These are phyloP conservation scores for Cladophialophora yegresii DNA, from an alignment of 2,329 filamentous ascomycete species.

Conservation along the genomic window DNA sequence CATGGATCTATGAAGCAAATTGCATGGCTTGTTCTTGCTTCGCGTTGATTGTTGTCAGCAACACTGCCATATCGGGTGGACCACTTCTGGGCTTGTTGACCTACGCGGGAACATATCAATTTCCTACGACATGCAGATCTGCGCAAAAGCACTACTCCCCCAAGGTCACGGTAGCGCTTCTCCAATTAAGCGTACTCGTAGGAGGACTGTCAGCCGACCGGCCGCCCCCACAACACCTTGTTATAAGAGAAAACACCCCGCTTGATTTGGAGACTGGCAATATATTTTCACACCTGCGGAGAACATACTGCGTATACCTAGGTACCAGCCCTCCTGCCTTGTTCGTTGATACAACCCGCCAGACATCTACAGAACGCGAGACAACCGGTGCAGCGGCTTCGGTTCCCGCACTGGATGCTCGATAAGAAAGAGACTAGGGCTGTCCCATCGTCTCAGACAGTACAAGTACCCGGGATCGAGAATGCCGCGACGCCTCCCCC, in stretches of 20 bases:
- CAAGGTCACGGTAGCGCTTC: background rate
- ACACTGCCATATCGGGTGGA: background rate
- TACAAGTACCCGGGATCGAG: background rate
- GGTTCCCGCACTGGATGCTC: background rate
- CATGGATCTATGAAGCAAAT: background rate
- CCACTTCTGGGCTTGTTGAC: background rate
- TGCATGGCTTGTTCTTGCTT: background rate
- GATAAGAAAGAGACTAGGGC: background rate
- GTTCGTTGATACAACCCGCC: too few relatives aligned
- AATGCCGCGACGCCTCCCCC: constrained; percentile 26
- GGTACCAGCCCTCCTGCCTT: background rate
- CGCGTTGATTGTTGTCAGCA: background rate
- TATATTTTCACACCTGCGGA: too few relatives aligned
- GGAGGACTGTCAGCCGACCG: background rate
- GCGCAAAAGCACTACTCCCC: background rate
- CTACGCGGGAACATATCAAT: background rate
- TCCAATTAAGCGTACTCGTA: background rate
- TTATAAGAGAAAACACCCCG: background rate
- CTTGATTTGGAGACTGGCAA: background rate
- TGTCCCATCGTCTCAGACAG: background rate
- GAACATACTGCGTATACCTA: too few relatives aligned
- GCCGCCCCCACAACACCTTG: background rate
- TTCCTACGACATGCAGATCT: background rate
- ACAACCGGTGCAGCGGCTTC: background rate
- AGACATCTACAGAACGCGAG: background rate